Base-by-base conservation (phyloP, 2,329 filamentous ascomycete species). In the Tolypocladium cylindrosporum region DNA sequence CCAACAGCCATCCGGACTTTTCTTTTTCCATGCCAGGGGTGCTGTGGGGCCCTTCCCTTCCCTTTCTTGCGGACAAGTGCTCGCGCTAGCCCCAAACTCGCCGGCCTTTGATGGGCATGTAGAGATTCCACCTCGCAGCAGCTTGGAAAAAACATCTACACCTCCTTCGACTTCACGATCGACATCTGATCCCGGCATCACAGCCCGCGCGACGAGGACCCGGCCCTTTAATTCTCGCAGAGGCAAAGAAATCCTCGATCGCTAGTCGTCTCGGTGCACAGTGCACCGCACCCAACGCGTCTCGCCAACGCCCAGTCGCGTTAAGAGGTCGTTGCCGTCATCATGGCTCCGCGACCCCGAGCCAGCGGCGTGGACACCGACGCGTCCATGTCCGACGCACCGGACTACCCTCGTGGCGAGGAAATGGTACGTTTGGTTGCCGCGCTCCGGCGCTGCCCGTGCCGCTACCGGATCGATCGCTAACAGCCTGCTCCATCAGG, bases 361-460 rank as follows among this genome's bases (percentile, higher is more conserved):
- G 75, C 74, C 67, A 76, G 74, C 67, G 83, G 74, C 66, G 78
- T 75, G 65, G 81, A 86, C 63, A 77, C 77, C 42, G 82, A 85
- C 77, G 81, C 81, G 73, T 85, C 83, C 60, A 86, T 86, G 81
- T 78, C 77, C 50, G 84, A 87, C 69, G 80, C 77, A 57, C 79
- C 79, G 34, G 79, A 80, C 24, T 65, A 73, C 53, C 74, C 71
- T 14, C 71, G 73, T 39, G 69, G 60, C 53, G 76, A 82, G n/a
- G 74, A 77, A 59, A 81, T 82, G 77, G 81, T 83, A 31, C 37
- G 53, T 31, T 42, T 8, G 13, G 39, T 27, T 37, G 9, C 21
- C 16, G 31, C 7, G 8, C 40, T 36, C 40, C 16, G 1, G 7
- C 24, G 54, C 16, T 34, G 19, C 24, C 40, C 54, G 13, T 36